A percentile compares a stretch with the other conserved stretches of the same genome.
These are phyloP conservation scores for Exophiala sideris DNA, from an alignment of 2,329 filamentous ascomycete genomes.

Conservation along the genomic window DNA sequence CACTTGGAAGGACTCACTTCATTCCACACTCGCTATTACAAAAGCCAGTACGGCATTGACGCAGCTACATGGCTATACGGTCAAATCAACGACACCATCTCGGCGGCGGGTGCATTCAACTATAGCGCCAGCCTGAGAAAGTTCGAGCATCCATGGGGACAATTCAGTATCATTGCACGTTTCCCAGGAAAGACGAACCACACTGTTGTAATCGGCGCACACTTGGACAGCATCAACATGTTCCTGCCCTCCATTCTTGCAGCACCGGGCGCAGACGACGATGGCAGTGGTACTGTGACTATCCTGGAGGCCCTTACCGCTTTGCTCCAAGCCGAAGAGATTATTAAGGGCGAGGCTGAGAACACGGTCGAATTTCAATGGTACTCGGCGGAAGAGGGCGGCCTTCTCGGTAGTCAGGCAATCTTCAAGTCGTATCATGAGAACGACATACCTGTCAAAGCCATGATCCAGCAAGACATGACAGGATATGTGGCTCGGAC, in stretches of 20 bases:
- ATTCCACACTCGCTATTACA: constrained; percentile 59
- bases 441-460: constrained; percentile 72
- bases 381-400: constrained; percentile 89
- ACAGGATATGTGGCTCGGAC: constrained; percentile 84
- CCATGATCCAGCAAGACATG: constrained; percentile 99
- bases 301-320: constrained; percentile 88
- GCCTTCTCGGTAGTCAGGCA: constrained; percentile 81
- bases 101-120: constrained; percentile 65
- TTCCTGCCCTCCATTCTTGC: constrained; percentile 79
- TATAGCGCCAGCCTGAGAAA: constrained; percentile 65
- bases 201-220: constrained; percentile 84
- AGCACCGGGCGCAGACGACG: constrained; percentile 92
- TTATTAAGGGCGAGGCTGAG: constrained; percentile 66
- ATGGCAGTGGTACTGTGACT: constrained; percentile 88
- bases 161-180: constrained; percentile 85
- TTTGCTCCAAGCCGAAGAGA: constrained; percentile 67
- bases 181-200: constrained; percentile 82
- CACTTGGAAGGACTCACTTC: constrained; percentile 70
- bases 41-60: constrained; percentile 64
- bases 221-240: constrained; percentile 93
- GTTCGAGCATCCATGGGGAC: constrained; percentile 82
- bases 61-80: constrained; percentile 83
- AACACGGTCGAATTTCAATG: constrained; percentile 97
- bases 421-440: constrained; percentile 81
- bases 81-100: constrained; percentile 69